Base-by-base conservation (phyloP, 768 basidiomycete species). In the Suillus plorans region DNA sequence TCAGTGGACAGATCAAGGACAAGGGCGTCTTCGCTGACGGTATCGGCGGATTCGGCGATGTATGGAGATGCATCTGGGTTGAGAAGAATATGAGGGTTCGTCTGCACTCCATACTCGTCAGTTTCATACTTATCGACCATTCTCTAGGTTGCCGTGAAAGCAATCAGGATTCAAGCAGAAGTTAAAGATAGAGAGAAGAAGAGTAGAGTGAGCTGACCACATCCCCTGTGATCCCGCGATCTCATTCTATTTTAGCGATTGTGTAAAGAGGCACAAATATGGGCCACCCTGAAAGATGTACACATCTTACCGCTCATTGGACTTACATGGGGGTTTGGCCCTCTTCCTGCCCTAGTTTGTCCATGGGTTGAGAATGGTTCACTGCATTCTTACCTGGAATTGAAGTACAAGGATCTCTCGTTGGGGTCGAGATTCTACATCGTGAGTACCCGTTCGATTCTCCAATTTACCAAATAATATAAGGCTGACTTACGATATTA, bases 1-100 rank as follows among this genome's bases (percentile, higher is more conserved):
- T 64, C 14, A 62, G 60, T 64, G 61, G 63, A 7, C 60, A 64
- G 22, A 64, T 64, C 5, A 64, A 8, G 25, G 70, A 71, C 55
- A 71, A 76, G 47, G 78, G 74, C 13, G 71, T 70, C 44, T 68
- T 52, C 31, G 20, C 81, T 2, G 73, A 76, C 55, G 79, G 80
- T 0, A 78, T 78, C 65, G 82, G 82, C 9, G 82, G 81, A 13
- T 82, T 80, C 67, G 77, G 79, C 16, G 82, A 83, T 68, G 76
- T 82, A 20, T 83, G 78, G 78, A 77, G 71, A 60, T 79, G 78
- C 2, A 68, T 70, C 7, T 80, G 78, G 80, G 10, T 39, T 20
- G 5, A 12, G 25, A 28, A 59, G 22, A 20, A 59, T 28, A 28
- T 0, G 10, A n/a, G n/a, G n/a, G n/a, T n/a, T n/a, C n/a, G n/a